These are phyloP conservation scores for Albatrellus ellisii DNA, from an alignment of 768 basidiomycete genomes.

Conservation along the genomic window DNA sequence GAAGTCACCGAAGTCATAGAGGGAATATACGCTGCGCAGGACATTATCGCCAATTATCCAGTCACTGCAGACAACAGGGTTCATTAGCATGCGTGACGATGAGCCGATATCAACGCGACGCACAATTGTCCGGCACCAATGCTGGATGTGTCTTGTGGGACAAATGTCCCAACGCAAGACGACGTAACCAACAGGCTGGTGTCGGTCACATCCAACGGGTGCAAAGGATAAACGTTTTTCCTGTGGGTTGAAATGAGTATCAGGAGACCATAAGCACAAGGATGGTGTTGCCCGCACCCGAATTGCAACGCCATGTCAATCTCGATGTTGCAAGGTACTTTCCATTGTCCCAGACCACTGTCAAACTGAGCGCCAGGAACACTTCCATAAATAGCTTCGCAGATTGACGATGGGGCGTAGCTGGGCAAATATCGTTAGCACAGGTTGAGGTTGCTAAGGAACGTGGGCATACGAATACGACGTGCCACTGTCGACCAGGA, in stretches of 20 bases:
- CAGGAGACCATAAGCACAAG: neutral
- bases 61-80: constrained; percentile 33
- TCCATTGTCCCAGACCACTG: constrained; percentile 43
- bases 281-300: constrained; percentile 30
- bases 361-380: constrained; percentile 53
- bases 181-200: constrained; percentile 28
- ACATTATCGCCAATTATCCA: constrained; percentile 78
- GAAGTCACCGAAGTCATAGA: constrained; percentile 81
- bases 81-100: neutral
- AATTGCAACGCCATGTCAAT: constrained; percentile 73
- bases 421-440: constrained; percentile 21
- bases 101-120: neutral
- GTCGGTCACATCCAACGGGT: constrained; percentile 66
- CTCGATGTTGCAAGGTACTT: constrained; percentile 60
- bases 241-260: constrained; percentile 22
- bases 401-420: constrained; percentile 54
- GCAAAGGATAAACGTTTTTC: constrained; percentile 61
- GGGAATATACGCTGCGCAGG: constrained; percentile 67
- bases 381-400: constrained; percentile 54
- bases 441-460: constrained; percentile 3
- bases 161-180: constrained; percentile 62
- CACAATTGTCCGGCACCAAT: constrained; percentile 53
- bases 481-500: constrained; percentile 69
- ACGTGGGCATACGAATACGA: constrained; percentile 51
- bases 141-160: constrained; percentile 41